Percentiles rank a stretch among this genome's conserved stretches.
Conservation (phyloP, 2,329 filamentous ascomycete species). For the Cordyceps tenuipes region DNA sequence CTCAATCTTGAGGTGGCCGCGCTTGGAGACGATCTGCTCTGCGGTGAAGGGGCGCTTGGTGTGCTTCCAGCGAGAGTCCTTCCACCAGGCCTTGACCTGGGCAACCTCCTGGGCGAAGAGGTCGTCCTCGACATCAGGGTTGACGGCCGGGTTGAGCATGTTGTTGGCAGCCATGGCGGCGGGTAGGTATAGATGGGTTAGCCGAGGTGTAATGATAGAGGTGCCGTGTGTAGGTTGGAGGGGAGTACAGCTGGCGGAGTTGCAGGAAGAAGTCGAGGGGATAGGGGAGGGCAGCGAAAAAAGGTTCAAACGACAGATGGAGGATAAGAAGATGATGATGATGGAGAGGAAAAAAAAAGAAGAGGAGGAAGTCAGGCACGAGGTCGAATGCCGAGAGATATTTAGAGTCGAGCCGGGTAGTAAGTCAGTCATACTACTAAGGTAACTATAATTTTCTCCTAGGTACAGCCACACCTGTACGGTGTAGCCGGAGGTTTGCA, state of each 20-base stretch:
- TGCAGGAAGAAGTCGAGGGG: not conserved
- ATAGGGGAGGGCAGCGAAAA: not conserved
- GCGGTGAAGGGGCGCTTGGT: conserved; percentile 91
- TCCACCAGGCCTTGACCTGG: conserved; percentile 91
- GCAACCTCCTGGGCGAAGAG: conserved; percentile 75
- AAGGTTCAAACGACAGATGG: conserved; percentile 2
- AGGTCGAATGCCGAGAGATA: conserved; percentile 13
- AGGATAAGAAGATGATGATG: conserved; percentile 7
- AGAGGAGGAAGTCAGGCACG: conserved; percentile 7
- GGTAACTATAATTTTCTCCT: no score
- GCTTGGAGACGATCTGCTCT: conserved; percentile 93
- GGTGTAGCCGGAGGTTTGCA: no score
- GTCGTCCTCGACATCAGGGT: conserved; percentile 51
- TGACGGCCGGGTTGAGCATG: conserved; percentile 50
- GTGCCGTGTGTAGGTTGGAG: not conserved
- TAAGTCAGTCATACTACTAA: conserved; percentile 9
- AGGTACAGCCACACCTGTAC: no score
- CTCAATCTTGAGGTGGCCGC: conserved; percentile 81
- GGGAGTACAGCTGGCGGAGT: not conserved
- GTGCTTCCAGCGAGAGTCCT: conserved; percentile 80
- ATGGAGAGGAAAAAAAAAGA: conserved; percentile 13
- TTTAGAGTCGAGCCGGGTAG: conserved; percentile 16
- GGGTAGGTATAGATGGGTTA: conserved; percentile 11
- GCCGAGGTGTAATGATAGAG: conserved; percentile 1
- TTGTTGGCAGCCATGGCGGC: conserved; percentile 51